Evolutionary conservation across 2,329 filamentous ascomycete genomes (phyloP), one percentile per base, ranked within the genome.

Genomic region (Curvularia verruculosa): DNA sequence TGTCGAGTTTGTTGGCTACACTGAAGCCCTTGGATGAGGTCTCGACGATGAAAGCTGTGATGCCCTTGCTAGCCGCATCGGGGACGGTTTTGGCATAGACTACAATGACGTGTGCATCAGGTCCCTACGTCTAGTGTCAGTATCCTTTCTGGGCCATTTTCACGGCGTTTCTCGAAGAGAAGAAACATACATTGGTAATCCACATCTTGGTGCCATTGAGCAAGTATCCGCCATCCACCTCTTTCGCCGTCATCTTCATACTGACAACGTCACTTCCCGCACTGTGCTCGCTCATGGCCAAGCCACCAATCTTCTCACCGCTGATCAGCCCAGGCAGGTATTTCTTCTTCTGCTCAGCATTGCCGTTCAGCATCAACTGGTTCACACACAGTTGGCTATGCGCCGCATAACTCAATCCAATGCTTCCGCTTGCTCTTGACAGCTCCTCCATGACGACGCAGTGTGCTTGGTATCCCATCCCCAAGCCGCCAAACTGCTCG

Each of bases 61-160:
- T 96, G 54, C 95, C 95, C 79, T 94, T 96, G 63, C 89, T 91
- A 1, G 82, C 92, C 59, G 85, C 87, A 12, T 88, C 84, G 1
- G 93, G 93, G 56, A 88, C 84, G 1, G 94, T 97, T 82, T 98
- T 98, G 52, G 94, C 94, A 76, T 99, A 99, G n/a, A 99, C 92
- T 52, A 99, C 87, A 53, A 98, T 88, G 40, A 89, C 83, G 76
- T 96, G 86, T n/a, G 95, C 95, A 74, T 98, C 93, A 0, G 94
- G 94, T 4, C 94, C 87, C 73, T 80, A 44, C n/a, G 12, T n/a
- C 13, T 3, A 40, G 21, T 26, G 12, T 59, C 39, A 56, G 43
- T 6, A 13, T 15, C 19, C 2, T 28, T 7, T n/a, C n/a, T 12
- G 8, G 9, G 6, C 6, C 34, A 36, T 36, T 1, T 5, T 18